phyloP scores from a whole-genome alignment of 495 filamentous ascomycete genomes.

The Hyaloscypha bicolor region DNA sequence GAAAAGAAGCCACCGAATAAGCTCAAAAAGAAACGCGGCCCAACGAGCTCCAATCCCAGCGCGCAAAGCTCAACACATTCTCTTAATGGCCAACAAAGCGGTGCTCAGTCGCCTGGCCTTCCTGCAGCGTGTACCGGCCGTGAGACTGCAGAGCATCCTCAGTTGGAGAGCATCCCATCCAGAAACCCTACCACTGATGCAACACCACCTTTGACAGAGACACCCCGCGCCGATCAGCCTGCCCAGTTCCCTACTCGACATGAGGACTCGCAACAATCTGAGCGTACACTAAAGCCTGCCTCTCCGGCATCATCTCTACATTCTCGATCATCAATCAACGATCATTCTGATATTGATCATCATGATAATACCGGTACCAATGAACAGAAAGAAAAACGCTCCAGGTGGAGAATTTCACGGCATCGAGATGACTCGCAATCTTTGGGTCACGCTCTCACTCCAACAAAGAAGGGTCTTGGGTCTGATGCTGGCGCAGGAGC shows the following conservation, averaged over 20 bases:
- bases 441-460: conserved; percentile 47
- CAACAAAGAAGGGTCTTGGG: conserved; percentile 48
- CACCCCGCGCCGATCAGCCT: conserved; percentile 31
- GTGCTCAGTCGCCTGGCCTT: conserved; percentile 37
- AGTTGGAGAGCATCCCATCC: conserved; percentile 32
- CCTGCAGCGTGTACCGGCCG: conserved; percentile 28
- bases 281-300: conserved; percentile 58
- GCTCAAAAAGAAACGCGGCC: conserved; percentile 78
- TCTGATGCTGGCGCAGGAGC: conserved; percentile 66
- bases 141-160: conserved; percentile 25
- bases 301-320: conserved; percentile 69
- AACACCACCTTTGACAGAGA: conserved; percentile 31
- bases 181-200: conserved; percentile 24
- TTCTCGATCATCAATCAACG: conserved; percentile 73
- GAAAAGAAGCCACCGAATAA: conserved; percentile 79
- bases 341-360: conserved; percentile 72
- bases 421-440: conserved; percentile 51
- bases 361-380: conserved; percentile 54
- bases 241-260: conserved; percentile 6
- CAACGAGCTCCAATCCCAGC: conserved; percentile 73
- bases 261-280: conserved; percentile 36
- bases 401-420: conserved; percentile 75
- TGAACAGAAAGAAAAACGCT: conserved; percentile 64
- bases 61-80: conserved; percentile 86
- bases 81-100: conserved; percentile 50